These are phyloP conservation scores for Plectosphaerella cucumerina DNA, from an alignment of 2,329 filamentous ascomycete species.

Conservation along the genomic window DNA sequence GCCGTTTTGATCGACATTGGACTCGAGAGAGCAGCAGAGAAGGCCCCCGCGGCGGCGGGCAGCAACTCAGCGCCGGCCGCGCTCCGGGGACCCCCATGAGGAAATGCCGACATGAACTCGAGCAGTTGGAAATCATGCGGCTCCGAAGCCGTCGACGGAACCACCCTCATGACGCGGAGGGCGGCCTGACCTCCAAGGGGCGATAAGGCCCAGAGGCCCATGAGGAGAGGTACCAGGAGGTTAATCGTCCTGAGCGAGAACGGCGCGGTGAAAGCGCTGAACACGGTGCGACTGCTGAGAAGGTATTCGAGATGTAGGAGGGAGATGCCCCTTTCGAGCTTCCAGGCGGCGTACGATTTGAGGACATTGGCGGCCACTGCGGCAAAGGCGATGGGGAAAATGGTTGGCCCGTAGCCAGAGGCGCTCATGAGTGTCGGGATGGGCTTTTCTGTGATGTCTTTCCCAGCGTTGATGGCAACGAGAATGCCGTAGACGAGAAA, in stretches of 20 bases:
- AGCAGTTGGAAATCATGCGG: neutral
- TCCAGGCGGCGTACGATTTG: conserved; percentile 4
- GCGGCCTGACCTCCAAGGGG: conserved; percentile 5
- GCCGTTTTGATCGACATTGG: neutral
- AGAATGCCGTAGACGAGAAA: conserved; percentile 1
- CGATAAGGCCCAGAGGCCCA: conserved; percentile 3
- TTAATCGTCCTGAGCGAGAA: neutral
- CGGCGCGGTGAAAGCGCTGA: conserved; percentile 4
- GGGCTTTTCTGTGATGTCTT: neutral
- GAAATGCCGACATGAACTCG: conserved; percentile 1
- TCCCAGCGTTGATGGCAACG: neutral
- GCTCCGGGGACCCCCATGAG: neutral
- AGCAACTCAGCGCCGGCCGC: neutral
- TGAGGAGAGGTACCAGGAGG: neutral
- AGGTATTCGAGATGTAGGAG: conserved; percentile 4
- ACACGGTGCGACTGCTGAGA: neutral
- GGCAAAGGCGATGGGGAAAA: conserved; percentile 1
- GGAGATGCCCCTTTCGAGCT: conserved; percentile 4
- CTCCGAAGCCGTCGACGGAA: neutral
- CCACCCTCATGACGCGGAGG: conserved; percentile 1
- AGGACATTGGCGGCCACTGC: conserved; percentile 2
- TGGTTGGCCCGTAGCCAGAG: neutral
- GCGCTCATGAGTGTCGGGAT: neutral
- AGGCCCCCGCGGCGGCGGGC: neutral
- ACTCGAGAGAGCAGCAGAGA: neutral